phyloP scores from a whole-genome alignment of 1,139 yeast species.

The Suhomyces panamericanus region DNA sequence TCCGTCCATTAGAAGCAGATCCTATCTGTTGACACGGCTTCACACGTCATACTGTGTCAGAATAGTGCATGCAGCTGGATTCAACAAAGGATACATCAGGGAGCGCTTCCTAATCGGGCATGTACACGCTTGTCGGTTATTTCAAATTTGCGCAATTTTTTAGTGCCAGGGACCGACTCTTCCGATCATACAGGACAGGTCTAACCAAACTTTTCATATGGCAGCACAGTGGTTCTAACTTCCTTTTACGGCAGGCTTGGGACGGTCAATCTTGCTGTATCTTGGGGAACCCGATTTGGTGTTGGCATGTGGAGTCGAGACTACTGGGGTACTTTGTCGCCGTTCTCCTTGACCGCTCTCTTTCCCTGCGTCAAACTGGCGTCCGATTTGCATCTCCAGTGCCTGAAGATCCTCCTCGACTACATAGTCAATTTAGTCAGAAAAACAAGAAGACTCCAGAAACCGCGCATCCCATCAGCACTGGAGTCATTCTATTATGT shows the following conservation, averaged over 20 bases:
- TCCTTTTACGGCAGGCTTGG: background rate
- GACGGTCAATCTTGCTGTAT: too few species aligned
- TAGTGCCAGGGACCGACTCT: conserved; percentile 2
- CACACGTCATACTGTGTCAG: background rate
- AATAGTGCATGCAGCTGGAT: background rate
- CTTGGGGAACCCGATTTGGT: background rate
- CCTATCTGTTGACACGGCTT: conserved; percentile 1
- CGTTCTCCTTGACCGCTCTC: background rate
- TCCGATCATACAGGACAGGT: background rate
- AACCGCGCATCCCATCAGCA: background rate
- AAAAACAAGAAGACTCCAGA: background rate
- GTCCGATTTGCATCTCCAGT: too few species aligned
- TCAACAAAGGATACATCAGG: background rate
- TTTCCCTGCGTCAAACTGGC: background rate
- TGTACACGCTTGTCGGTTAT: background rate
- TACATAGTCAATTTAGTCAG: too few species aligned
- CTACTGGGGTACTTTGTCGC: background rate
- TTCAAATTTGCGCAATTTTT: background rate
- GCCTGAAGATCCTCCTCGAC: too few species aligned
- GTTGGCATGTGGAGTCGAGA: too few species aligned
- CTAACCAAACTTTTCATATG: background rate
- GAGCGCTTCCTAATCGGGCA: background rate
- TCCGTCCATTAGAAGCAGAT: too few species aligned
- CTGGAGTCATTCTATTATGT: background rate
- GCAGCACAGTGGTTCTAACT: background rate